Evolutionary conservation across 176 grass and related monocot genomes (phyloP).

Genomic region (Elaeis guineensis): DNA sequence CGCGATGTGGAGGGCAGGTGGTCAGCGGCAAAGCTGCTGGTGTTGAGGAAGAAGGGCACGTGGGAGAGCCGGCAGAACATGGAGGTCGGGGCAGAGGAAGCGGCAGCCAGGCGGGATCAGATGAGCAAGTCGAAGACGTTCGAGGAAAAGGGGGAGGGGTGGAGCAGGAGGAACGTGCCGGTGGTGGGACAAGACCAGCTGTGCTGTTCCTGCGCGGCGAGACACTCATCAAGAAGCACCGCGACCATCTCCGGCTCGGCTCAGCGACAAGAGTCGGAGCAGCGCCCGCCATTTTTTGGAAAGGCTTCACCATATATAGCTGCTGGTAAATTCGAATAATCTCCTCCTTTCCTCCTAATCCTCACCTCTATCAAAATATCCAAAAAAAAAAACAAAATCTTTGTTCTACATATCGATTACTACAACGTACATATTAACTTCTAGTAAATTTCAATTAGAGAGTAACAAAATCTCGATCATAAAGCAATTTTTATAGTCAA

Average conservation of each 20-base stretch:
- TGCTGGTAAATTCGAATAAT: neutral
- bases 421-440: too few species aligned
- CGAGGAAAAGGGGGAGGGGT: conserved; percentile 25
- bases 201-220: conserved; percentile 58
- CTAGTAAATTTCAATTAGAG: too few species aligned
- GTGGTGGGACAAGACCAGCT: conserved; percentile 30
- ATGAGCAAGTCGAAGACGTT: conserved; percentile 4
- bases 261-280: conserved; percentile 76
- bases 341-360: too few species aligned
- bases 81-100: conserved; percentile 15
- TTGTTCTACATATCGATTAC: too few species aligned
- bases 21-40: too few species aligned
- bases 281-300: conserved; percentile 40
- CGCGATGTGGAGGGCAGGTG: conserved; percentile 36
- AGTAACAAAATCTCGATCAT: too few species aligned
- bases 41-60: conserved; percentile 56
- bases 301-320: neutral
- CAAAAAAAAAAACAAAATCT: too few species aligned
- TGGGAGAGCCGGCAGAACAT: too few species aligned
- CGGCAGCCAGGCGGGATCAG: conserved; percentile 20
- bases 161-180: conserved; percentile 61
- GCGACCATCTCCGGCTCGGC: conserved; percentile 60
- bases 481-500: too few species aligned
- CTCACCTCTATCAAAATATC: too few species aligned
- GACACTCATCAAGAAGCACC: conserved; percentile 66